Evolutionary conservation across 1,284 basidiomycete genomes (phyloP).

Genomic region (Moniliella sp.): DNA sequence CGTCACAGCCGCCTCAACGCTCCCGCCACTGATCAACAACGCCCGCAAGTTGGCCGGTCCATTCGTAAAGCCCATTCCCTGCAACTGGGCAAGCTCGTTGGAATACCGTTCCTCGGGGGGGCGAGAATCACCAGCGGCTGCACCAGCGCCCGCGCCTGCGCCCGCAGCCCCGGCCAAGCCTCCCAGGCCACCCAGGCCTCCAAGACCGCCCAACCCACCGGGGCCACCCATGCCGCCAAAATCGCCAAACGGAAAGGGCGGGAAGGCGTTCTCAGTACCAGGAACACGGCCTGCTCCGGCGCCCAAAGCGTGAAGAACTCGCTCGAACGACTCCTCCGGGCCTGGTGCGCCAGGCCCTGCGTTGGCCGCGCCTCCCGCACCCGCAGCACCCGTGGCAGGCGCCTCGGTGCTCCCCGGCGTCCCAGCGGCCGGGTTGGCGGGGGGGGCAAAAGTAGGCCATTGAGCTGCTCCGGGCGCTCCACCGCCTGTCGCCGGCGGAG

Average conservation of each 20-base stretch:
- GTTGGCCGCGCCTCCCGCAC: too few species aligned
- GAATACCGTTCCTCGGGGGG: constrained; percentile 27
- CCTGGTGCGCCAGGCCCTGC: too few species aligned
- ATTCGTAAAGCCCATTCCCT: constrained; percentile 29
- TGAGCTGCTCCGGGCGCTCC: too few species aligned
- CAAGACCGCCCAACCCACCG: constrained; percentile 2
- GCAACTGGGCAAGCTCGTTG: constrained; percentile 25
- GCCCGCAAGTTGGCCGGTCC: constrained; percentile 22
- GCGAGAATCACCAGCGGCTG: constrained; percentile 8
- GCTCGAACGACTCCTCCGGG: not conserved
- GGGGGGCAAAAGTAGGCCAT: too few species aligned
- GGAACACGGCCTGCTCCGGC: too few species aligned
- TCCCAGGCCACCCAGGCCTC: constrained; percentile 5
- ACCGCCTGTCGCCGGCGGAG: too few species aligned
- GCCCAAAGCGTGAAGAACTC: not conserved
- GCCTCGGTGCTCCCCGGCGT: too few species aligned
- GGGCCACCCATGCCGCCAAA: not conserved
- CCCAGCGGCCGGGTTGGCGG: too few species aligned
- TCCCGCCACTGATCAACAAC: constrained; percentile 21
- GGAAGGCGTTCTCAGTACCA: too few species aligned
- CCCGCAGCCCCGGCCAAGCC: constrained; percentile 6
- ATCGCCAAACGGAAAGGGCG: too few species aligned
- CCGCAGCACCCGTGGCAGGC: too few species aligned
- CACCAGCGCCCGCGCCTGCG: constrained; percentile 4
- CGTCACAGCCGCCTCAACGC: constrained; percentile 23